Evolutionary conservation across 352 stramenopile species (phyloP), one percentile per base, ranked within the genome.

Genomic region (Elongisporangium prolatum): DNA sequence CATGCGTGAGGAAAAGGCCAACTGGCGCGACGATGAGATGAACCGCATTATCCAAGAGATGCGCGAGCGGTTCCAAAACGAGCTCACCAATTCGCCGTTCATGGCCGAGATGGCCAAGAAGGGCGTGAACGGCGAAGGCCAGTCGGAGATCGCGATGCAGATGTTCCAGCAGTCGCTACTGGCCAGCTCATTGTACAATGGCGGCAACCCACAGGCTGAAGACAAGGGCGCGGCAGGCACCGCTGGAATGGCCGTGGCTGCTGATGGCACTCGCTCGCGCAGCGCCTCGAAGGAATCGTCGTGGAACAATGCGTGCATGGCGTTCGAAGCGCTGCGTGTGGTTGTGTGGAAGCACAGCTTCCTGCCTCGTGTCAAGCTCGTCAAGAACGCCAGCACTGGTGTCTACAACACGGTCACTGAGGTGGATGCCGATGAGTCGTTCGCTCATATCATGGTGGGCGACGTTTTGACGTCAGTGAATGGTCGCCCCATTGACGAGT

Each of bases 31-130:
- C 60, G 85, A 90, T 48, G 85, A 95, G 65, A 95, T 95, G 85
- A 95, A 95, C 68, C 84, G 84, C 52, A 95, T 95, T 58, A 92
- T 92, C 59, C 90, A 91, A 74, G 83, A 95, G 63, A 92, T 95
- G 81, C 80, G 85, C 37, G 84, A 91, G 59, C 81, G 84, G 5
- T 89, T 95, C 61, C 82, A 93, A 64, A 89, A 63, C 40, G 85
- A 95, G 69, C 86, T 93, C 74, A 80, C 77, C 38, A 81, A 75
- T 40, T 68, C 75, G 18, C 65, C 65, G 18, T 89, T 93, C 58
- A 83, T 87, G 59, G 71, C 75, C 21, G 61, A 73, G 20, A 61
- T 90, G 48, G 71, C 77, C 16, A 89, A 89, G 71, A 88, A 87
- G 59, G 28, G 28, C 28, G 28, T 40, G 28, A 87, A 87, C 57